phyloP scores from a whole-genome alignment of 495 filamentous ascomycete genomes.

The Daldinia decipiens region DNA sequence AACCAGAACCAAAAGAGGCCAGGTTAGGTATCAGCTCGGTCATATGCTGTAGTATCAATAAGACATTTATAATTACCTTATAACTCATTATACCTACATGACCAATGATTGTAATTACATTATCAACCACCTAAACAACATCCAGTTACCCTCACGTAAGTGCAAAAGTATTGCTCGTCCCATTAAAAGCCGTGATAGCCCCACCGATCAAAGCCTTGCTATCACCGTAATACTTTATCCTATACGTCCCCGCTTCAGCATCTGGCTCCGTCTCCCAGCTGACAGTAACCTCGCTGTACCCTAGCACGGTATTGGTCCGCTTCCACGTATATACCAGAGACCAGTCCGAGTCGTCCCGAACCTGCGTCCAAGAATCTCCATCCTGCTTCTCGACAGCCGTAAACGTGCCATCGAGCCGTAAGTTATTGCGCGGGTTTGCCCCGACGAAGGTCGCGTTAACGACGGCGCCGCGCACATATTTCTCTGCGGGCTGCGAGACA shows the following conservation, averaged over 20 bases:
- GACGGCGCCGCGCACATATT: slow-evolving; percentile 70
- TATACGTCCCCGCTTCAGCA: slow-evolving; percentile 72
- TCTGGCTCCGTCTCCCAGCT: slow-evolving; percentile 77
- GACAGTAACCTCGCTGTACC: slow-evolving; percentile 80
- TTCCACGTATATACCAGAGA: slow-evolving; percentile 82
- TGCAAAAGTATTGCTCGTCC: slow-evolving; percentile 72
- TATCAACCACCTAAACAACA: background rate
- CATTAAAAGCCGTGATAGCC: slow-evolving; percentile 75
- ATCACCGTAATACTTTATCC: slow-evolving; percentile 89
- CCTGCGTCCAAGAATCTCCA: slow-evolving; percentile 69
- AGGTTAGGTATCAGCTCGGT: background rate
- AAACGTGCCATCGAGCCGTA: slow-evolving; percentile 82
- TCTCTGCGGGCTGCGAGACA: slow-evolving; percentile 61
- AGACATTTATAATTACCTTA: too few relatives aligned
- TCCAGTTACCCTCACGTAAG: slow-evolving; percentile 44
- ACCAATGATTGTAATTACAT: background rate
- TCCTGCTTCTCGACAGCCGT: slow-evolving; percentile 76
- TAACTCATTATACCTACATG: too few relatives aligned
- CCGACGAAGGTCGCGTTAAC: slow-evolving; percentile 81
- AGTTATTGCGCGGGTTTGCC: slow-evolving; percentile 91
- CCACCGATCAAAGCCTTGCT: slow-evolving; percentile 72
- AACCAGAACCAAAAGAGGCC: background rate
- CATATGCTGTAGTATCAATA: too few relatives aligned
- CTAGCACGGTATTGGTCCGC: slow-evolving; percentile 74
- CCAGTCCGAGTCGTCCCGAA: slow-evolving; percentile 83